Evolutionary conservation across 2,329 filamentous ascomycete genomes (phyloP).

Genomic region (Rhynchosporium secalis): DNA sequence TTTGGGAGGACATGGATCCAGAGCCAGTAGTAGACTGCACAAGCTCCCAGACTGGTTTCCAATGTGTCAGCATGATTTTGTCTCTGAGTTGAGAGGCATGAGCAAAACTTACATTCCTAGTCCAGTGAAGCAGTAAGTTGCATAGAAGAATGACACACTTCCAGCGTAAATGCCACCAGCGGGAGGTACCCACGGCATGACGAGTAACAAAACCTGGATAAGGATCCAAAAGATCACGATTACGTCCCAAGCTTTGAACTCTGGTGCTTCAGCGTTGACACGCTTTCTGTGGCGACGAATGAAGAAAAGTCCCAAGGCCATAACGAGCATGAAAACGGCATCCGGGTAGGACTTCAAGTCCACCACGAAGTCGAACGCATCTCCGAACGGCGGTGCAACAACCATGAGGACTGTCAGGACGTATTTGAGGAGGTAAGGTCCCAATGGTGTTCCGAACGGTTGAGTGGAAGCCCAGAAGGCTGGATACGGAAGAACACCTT

Average conservation of each 20-base stretch:
- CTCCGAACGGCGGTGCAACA: slow-evolving; percentile 58
- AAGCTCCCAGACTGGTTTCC: slow-evolving; percentile 48
- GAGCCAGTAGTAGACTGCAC: slow-evolving; percentile 56
- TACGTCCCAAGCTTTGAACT: slow-evolving; percentile 60
- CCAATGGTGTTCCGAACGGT: slow-evolving; percentile 63
- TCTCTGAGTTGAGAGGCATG: slow-evolving; percentile 2
- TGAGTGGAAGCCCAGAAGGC: slow-evolving; percentile 62
- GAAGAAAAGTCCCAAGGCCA: slow-evolving; percentile 58
- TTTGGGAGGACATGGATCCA: slow-evolving; percentile 60
- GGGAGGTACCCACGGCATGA: slow-evolving; percentile 73
- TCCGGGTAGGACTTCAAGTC: slow-evolving; percentile 59
- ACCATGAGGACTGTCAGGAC: slow-evolving; percentile 59
- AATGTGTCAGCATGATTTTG: background rate
- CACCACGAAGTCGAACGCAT: slow-evolving; percentile 65
- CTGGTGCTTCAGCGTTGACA: slow-evolving; percentile 48
- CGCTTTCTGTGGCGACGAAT: slow-evolving; percentile 55
- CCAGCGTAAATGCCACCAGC: slow-evolving; percentile 57
- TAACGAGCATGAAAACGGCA: slow-evolving; percentile 56
- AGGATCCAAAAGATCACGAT: slow-evolving; percentile 60
- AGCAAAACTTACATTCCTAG: slow-evolving; percentile 60
- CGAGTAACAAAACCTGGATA: slow-evolving; percentile 60
- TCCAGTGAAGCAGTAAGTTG: slow-evolving; percentile 65
- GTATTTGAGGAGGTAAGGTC: slow-evolving; percentile 60
- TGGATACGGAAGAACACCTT: slow-evolving; percentile 61
- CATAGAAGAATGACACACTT: slow-evolving; percentile 74